A percentile compares a stretch with the other conserved stretches of the same genome.
Evolutionary conservation across 352 stramenopile genomes (phyloP).

Genomic region (Phytopythium delawarense): DNA sequence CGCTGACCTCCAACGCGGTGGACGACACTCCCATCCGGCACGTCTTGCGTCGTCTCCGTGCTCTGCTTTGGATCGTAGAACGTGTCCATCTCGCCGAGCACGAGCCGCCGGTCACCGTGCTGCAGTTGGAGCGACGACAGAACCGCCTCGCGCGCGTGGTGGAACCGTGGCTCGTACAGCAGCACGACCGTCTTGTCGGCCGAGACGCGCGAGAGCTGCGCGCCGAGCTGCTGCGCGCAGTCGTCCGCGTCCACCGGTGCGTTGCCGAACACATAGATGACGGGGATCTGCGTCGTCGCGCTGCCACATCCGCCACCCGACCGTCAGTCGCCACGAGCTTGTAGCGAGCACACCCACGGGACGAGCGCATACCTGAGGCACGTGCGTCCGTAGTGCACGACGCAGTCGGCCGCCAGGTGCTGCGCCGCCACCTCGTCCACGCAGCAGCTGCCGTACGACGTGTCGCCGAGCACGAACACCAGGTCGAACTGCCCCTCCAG

Average conservation of each 20-base stretch:
- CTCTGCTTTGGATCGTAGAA: constrained; percentile 58
- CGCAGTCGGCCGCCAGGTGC: constrained; percentile 91
- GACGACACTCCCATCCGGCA: neutral
- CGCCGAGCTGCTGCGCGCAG: constrained; percentile 41
- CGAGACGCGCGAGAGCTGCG: constrained; percentile 22
- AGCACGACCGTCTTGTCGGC: constrained; percentile 69
- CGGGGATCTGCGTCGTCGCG: constrained; percentile 75
- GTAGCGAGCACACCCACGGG: neutral
- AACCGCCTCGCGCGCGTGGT: constrained; percentile 67
- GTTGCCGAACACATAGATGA: constrained; percentile 91
- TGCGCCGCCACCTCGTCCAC: constrained; percentile 94
- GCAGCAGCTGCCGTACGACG: constrained; percentile 94
- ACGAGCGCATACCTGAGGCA: constrained; percentile 64
- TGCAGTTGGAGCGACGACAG: constrained; percentile 34
- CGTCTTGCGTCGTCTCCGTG: constrained; percentile 1
- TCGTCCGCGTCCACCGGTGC: constrained; percentile 52
- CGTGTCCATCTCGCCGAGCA: constrained; percentile 62
- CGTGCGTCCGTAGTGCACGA: constrained; percentile 95
- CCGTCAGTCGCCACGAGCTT: neutral
- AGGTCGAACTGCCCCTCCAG: constrained; percentile 40
- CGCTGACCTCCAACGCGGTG: constrained; percentile 56
- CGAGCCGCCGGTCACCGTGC: constrained; percentile 34
- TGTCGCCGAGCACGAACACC: constrained; percentile 95
- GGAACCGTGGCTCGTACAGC: constrained; percentile 90
- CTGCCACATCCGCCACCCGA: constrained; percentile 14